Percentiles rank a stretch among this genome's conserved stretches.
Evolutionary conservation across 257 asterid species (phyloP).

Genomic region (Paulownia fortunei): DNA sequence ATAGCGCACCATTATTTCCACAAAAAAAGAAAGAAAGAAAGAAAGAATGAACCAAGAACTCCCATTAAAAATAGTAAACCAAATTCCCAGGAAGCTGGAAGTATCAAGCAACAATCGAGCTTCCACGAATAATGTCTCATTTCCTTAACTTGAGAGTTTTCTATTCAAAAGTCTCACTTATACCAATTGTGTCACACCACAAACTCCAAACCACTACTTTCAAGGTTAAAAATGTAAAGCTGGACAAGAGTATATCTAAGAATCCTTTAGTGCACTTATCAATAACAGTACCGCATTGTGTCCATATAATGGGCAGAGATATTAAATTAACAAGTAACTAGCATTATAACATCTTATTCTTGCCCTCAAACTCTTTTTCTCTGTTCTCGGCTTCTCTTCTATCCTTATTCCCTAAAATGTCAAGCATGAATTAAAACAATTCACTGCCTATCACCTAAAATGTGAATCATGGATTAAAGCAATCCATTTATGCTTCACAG

Average conservation of each 20-base stretch:
- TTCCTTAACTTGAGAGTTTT: background rate
- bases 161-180: background rate
- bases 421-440: background rate
- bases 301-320: background rate
- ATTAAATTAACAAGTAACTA: background rate
- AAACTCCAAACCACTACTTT: no score
- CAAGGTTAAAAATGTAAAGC: background rate
- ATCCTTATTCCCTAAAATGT: background rate
- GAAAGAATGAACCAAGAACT: background rate
- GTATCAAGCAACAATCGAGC: constrained; percentile 15
- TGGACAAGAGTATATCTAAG: background rate
- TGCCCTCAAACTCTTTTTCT: background rate
- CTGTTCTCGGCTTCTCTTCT: background rate
- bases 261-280: background rate
- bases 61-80: background rate
- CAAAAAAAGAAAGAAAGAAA: background rate
- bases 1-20: background rate
- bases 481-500: background rate
- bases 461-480: background rate
- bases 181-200: background rate
- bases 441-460: background rate
- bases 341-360: background rate
- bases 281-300: background rate
- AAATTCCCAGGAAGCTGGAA: background rate
- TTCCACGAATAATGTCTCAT: background rate